Evolutionary conservation across 345 rosid genomes (phyloP), one percentile per base, ranked within the genome.

Genomic region (Sisymbrium altissimum): DNA sequence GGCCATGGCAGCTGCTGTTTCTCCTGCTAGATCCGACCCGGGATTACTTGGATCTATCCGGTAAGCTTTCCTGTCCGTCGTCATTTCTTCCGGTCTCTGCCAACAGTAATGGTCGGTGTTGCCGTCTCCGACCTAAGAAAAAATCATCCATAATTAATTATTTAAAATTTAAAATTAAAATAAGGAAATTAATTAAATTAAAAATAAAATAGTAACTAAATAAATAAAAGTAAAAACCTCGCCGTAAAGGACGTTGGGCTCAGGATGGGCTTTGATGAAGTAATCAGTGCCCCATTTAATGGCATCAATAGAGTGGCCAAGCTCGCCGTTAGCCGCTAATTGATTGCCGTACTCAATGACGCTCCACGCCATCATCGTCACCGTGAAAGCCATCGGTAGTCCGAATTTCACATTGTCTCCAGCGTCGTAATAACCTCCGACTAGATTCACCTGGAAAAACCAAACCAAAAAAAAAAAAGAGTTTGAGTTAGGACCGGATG

Each of bases 1-100:
- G 4, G 99, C 99, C 99, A 95, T 88, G 4, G 99, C 97, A 10
- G 99, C 99, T 10, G 99, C 94, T 2, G 98, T 92, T 84, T 95
- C 99, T 15, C 96, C 98, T 27, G 99, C 96, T 5, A 95, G 98
- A 81, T 95, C 99, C 46, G 99, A 95, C 53, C 99, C 99, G 9
- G 99, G 99, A 74, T 92, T 95, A 60, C 88, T 90, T 4, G 91
- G 88, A 80, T 92, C 97, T 52, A 95, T 78, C 88, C 81, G 77
- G 83, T 95, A 95, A 17, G 98, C 99, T n/a, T 66, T 84, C 15
- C 99, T 81, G 83, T 90, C 97, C 3, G 99, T 95, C 53, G 97
- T 90, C 99, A 95, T 95, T 44, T 95, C 99, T 85, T 95, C 99
- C 9, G 99, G 99, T 74, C 98, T 86, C 84, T 95, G 99, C 99